Conservation (phyloP, 768 basidiomycete species). For the Rhodosporidiobolus odoratus region DNA sequence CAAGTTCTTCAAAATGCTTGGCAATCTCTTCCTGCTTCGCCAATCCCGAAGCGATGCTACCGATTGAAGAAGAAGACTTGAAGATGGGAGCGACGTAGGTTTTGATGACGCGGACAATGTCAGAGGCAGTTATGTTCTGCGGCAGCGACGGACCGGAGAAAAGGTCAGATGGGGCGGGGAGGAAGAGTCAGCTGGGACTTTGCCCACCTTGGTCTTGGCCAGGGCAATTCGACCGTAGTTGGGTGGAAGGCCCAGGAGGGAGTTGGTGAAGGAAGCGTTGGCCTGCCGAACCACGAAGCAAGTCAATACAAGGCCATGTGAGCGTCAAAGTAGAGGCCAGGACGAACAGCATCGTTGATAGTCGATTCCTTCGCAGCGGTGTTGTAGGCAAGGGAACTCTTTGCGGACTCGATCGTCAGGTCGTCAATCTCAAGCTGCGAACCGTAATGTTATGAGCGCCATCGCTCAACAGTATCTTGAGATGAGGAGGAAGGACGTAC, state of each 20-base stretch:
- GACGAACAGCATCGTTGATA: conserved; percentile 72
- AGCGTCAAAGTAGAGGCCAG: not conserved
- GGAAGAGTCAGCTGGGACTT: not conserved
- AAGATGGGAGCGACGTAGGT: conserved; percentile 82
- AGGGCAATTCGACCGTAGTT: conserved; percentile 70
- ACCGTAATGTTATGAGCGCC: too few relatives aligned
- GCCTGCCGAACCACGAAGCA: conserved; percentile 58
- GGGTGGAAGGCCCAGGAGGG: conserved; percentile 73
- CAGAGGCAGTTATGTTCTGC: conserved; percentile 67
- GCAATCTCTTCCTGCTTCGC: conserved; percentile 69
- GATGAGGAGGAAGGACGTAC: conserved; percentile 50
- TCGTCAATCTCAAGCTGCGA: conserved; percentile 70
- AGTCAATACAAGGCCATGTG: not conserved
- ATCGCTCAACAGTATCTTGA: conserved; percentile 36
- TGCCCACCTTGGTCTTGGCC: conserved; percentile 59
- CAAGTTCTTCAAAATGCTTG: conserved; percentile 59
- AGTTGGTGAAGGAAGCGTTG: conserved; percentile 74
- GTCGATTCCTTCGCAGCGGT: conserved; percentile 78
- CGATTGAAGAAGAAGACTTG: conserved; percentile 65
- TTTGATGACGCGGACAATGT: conserved; percentile 64
- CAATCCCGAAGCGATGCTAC: conserved; percentile 75
- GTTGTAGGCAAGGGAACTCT: conserved; percentile 80
- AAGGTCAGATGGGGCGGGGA: not conserved
- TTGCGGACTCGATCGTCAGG: conserved; percentile 78
- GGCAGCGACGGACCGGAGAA: not conserved